These are phyloP conservation scores for Ampelocalamus luodianensis DNA, from an alignment of 176 grass and related monocot genomes.

Conservation along the genomic window DNA sequence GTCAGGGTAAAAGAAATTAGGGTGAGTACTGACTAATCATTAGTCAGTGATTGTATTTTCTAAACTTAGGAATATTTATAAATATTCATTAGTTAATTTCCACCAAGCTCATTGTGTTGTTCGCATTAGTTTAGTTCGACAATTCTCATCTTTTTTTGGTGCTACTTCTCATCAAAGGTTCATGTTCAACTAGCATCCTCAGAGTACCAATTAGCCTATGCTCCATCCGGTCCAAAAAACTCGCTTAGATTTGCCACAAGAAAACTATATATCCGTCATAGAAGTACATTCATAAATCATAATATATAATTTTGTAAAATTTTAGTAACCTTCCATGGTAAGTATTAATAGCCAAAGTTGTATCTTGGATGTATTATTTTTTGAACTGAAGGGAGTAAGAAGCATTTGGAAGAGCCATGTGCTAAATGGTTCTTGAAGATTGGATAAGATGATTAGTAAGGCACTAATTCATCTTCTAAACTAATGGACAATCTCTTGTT, in stretches of 20 bases:
- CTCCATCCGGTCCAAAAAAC: not conserved
- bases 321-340: no score
- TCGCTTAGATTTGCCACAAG: not conserved
- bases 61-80: not conserved
- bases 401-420: not conserved
- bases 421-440: slow-evolving; percentile 13
- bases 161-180: not conserved
- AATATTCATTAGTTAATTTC: no score
- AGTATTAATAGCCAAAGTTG: no score
- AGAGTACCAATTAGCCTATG: not conserved
- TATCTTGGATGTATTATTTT: not conserved
- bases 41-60: slow-evolving; percentile 8
- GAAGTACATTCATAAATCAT: no score
- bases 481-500: not conserved
- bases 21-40: not conserved
- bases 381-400: not conserved
- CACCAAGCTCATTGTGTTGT: no score
- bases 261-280: no score
- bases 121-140: no score
- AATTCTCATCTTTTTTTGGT: no score
- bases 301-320: no score
- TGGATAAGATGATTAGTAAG: not conserved
- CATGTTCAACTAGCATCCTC: no score
- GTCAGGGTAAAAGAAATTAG: not conserved
- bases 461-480: slow-evolving; percentile 2